Percentiles rank a stretch among this genome's conserved stretches.
These are phyloP conservation scores for Phytophthora cactorum DNA, from an alignment of 352 stramenopile species.

Conservation along the genomic window DNA sequence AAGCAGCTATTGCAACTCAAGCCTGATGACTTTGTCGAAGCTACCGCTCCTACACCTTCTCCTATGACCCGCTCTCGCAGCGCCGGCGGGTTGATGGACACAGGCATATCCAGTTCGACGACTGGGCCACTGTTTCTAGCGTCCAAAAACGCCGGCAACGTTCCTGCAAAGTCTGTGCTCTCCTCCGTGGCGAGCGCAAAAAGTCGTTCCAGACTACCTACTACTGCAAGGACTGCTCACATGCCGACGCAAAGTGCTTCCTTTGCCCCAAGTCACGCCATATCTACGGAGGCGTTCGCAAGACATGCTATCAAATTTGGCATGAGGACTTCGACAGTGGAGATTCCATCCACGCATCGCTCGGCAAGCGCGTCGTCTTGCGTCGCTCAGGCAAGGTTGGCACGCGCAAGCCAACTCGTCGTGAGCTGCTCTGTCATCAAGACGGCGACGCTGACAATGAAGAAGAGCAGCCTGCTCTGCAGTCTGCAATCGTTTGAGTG, in stretches of 20 bases:
- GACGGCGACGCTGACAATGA: neutral
- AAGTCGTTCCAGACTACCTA: slow-evolving; percentile 7
- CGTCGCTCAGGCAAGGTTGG: too few species aligned
- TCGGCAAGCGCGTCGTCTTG: too few species aligned
- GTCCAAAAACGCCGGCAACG: slow-evolving; percentile 1
- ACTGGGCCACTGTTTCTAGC: neutral
- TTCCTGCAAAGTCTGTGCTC: neutral
- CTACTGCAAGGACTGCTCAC: neutral
- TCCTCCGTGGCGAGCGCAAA: neutral
- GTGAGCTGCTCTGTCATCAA: neutral
- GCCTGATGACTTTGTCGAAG: neutral
- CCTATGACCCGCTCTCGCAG: neutral
- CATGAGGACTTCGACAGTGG: too few species aligned
- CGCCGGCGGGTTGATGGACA: neutral
- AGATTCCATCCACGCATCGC: too few species aligned
- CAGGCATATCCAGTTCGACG: neutral
- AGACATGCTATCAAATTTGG: too few species aligned
- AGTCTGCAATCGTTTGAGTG: neutral
- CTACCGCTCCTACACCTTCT: neutral
- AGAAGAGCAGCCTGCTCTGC: neutral
- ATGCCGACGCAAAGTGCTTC: neutral
- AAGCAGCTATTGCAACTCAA: slow-evolving; percentile 3
- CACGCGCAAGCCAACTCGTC: neutral
- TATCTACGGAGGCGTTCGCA: too few species aligned
- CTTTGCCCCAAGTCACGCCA: neutral